phyloP scores from a whole-genome alignment of 192 early-diverging fungal species.

The Rhizoclosmatium globosum region DNA sequence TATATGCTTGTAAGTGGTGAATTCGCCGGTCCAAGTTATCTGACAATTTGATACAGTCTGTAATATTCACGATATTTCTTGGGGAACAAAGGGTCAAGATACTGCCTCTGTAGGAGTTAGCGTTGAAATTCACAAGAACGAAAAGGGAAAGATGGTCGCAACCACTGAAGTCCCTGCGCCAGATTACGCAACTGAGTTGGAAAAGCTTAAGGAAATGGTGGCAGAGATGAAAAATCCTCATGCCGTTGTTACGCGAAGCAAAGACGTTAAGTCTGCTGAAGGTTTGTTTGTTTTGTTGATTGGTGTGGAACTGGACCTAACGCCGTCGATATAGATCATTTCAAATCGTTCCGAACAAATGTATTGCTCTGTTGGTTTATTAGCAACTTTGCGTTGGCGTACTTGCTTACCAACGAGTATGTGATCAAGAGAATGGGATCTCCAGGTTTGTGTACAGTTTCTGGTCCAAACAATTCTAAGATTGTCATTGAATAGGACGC shows the following conservation, averaged over 20 bases:
- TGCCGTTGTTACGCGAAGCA: conserved; percentile 55
- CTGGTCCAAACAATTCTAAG: no score
- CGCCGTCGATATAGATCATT: conserved; percentile 56
- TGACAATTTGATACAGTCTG: conserved; percentile 40
- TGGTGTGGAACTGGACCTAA: background rate
- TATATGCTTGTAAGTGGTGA: conserved; percentile 55
- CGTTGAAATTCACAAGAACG: conserved; percentile 67
- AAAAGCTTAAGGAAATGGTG: conserved; percentile 33
- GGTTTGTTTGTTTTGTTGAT: background rate
- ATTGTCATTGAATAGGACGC: no score
- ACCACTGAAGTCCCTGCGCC: conserved; percentile 74
- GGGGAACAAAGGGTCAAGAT: conserved; percentile 66
- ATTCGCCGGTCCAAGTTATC: background rate
- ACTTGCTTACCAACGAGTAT: conserved; percentile 70
- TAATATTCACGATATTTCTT: conserved; percentile 69
- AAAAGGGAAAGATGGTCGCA: conserved; percentile 72
- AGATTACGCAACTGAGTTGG: conserved; percentile 23
- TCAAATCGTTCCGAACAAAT: conserved; percentile 65
- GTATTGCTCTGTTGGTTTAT: conserved; percentile 73
- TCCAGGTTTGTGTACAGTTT: no score
- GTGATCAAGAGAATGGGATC: conserved; percentile 22
- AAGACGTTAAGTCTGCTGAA: background rate
- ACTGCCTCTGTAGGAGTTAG: conserved; percentile 59
- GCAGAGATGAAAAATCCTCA: conserved; percentile 33
- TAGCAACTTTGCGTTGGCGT: conserved; percentile 74